phyloP scores from a whole-genome alignment of 2,329 filamentous ascomycete species.

The Phaeophleospora eucalypticola region DNA sequence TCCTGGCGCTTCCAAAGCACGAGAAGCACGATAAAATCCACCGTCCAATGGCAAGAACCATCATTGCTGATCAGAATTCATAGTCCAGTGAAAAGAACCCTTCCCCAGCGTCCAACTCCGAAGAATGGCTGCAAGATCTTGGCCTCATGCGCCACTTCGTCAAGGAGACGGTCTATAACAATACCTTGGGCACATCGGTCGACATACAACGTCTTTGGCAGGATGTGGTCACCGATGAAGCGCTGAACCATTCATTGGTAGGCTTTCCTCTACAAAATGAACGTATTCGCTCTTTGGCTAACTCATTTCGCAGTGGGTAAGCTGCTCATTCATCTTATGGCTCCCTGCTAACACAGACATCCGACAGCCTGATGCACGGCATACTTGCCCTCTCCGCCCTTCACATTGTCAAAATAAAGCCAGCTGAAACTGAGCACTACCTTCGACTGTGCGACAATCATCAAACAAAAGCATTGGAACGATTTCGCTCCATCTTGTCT shows the following conservation, averaged over 20 bases:
- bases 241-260: constrained; percentile 10
- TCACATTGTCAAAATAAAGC: constrained; percentile 8
- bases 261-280: not conserved
- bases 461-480: constrained; percentile 11
- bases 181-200: constrained; percentile 4
- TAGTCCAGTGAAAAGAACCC: constrained; percentile 3
- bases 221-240: constrained; percentile 12
- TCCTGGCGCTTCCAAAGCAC: too few species aligned
- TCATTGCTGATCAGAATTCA: too few species aligned
- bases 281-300: not conserved
- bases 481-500: constrained; percentile 8
- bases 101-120: not conserved
- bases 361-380: constrained; percentile 12
- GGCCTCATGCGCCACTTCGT: constrained; percentile 13
- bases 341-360: not conserved
- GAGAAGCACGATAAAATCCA: too few species aligned
- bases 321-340: not conserved
- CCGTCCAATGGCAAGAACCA: too few species aligned
- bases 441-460: constrained; percentile 12
- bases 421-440: constrained; percentile 4
- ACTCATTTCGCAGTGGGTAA: not conserved
- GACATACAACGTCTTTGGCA: constrained; percentile 11
- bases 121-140: constrained; percentile 17
- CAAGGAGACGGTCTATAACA: constrained; percentile 5
- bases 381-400: constrained; percentile 13